phyloP scores from a whole-genome alignment of 2,329 filamentous ascomycete genomes.

The Aphanocladium album region DNA sequence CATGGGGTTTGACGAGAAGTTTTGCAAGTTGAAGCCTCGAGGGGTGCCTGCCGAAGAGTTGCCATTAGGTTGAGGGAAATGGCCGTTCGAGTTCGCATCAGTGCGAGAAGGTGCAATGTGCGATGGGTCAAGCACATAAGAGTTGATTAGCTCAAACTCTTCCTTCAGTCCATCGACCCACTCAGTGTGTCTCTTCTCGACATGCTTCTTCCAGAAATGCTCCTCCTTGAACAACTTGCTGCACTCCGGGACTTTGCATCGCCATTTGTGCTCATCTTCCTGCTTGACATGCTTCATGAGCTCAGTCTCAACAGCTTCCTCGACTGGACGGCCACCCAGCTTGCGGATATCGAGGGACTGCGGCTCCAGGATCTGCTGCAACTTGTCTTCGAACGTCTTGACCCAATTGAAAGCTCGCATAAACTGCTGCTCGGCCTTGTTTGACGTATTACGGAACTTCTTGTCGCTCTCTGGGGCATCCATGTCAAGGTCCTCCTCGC shows the following conservation, averaged over 20 bases:
- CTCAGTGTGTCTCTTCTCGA: slow-evolving; percentile 90
- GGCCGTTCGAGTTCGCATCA: slow-evolving; percentile 91
- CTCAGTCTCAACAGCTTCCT: slow-evolving; percentile 84
- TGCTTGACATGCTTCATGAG: slow-evolving; percentile 86
- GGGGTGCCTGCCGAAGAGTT: slow-evolving; percentile 79
- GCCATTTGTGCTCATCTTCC: slow-evolving; percentile 94
- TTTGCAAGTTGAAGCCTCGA: slow-evolving; percentile 82
- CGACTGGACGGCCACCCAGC: slow-evolving; percentile 79
- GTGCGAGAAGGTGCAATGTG: slow-evolving; percentile 92
- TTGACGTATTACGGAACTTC: slow-evolving; percentile 63
- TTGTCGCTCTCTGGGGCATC: slow-evolving; percentile 53
- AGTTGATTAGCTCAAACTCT: slow-evolving; percentile 89
- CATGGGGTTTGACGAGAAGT: slow-evolving; percentile 57
- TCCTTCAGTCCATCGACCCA: slow-evolving; percentile 77
- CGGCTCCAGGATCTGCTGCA: slow-evolving; percentile 87
- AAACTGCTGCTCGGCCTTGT: slow-evolving; percentile 84
- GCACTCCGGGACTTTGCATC: slow-evolving; percentile 94
- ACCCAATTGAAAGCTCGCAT: slow-evolving; percentile 98
- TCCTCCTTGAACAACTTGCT: slow-evolving; percentile 96
- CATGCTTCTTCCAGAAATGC: slow-evolving; percentile 95
- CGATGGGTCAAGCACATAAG: slow-evolving; percentile 88
- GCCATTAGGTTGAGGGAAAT: slow-evolving; percentile 77
- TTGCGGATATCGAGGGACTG: slow-evolving; percentile 83
- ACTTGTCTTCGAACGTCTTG: slow-evolving; percentile 95
- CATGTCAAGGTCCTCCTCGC: slow-evolving; percentile 56